phyloP scores from a whole-genome alignment of 129 eudicot species.

The Arctium lappa region DNA sequence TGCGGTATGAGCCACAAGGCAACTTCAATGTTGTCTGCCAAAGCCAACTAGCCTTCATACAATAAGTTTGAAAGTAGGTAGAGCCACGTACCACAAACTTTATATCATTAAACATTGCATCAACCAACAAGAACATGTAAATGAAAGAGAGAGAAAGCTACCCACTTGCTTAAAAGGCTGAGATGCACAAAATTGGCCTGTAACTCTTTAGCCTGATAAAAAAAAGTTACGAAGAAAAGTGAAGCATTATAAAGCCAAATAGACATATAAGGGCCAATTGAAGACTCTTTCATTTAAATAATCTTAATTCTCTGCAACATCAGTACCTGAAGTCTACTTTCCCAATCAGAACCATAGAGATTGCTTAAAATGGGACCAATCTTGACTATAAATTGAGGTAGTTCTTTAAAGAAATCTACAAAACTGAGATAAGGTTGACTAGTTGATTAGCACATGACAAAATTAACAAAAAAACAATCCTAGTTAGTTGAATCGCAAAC shows the following conservation, averaged over 20 bases:
- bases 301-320: slow-evolving; percentile 7
- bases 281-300: neutral
- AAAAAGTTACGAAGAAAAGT: neutral
- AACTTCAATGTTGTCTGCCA: neutral
- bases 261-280: neutral
- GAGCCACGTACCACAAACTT: neutral
- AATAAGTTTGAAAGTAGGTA: neutral
- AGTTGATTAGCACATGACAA: neutral
- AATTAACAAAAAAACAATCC: neutral
- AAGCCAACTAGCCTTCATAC: neutral
- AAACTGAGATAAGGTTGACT: slow-evolving; percentile 40
- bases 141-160: slow-evolving; percentile 17
- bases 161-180: slow-evolving; percentile 85
- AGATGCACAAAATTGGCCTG: slow-evolving; percentile 88
- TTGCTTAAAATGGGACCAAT: slow-evolving; percentile 64
- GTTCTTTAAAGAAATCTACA: slow-evolving; percentile 78
- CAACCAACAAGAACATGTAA: slow-evolving; percentile 4
- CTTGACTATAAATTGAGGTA: slow-evolving; percentile 78
- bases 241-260: neutral
- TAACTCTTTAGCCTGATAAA: slow-evolving; percentile 77
- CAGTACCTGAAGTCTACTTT: slow-evolving; percentile 80
- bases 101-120: neutral
- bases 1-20: neutral
- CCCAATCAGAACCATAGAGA: slow-evolving; percentile 76
- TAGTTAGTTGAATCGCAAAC: neutral